Base-by-base conservation (phyloP, 2,329 filamentous ascomycete genomes). In the Mariannaea sp. region DNA sequence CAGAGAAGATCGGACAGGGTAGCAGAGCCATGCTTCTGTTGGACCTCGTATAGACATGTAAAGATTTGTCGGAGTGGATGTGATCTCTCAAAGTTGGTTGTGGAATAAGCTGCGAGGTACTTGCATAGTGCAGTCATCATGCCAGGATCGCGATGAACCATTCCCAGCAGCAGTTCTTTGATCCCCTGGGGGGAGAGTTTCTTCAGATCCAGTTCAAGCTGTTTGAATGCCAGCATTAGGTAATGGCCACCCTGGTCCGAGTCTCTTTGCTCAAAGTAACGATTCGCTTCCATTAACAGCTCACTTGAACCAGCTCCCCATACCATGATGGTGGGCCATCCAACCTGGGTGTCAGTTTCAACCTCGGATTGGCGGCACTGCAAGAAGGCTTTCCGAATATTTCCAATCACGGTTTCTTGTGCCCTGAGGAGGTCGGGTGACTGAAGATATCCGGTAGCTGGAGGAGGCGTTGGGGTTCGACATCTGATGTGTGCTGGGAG, bases 71-170 rank as follows among this genome's bases (percentile, higher is more conserved):
- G 72, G 14, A 77, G 65, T 1, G 75, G 75, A 53, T 77, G 74
- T 4, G 72, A 66, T 27, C 74, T 70, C 47, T 77, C 75, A 22
- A 75, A 68, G 57, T 77, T 75, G 1, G 74, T 77, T 5, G 73
- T 67, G 38, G 75, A 73, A 51, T 74, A 77, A 10, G 74, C 74
- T 2, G 74, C 73, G 26, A 77, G 59, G 53, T 77, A 77, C 49
- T 77, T 77, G 65, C 72, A 77, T 12, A 77, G 65, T 1, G 75
- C 73, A n/a, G 73, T 75, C 68, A 76, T 74, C 70, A 77, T 70
- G 14, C 74, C 74, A 12, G 72, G 69, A 47, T 77, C 74, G 26
- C 75, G 71, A 43, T 74, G 68, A 5, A 77, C 73, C 73, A 77
- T 76, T 33, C 74, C 73, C 17, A 77, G 58, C 13, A 77, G 62